Evolutionary conservation across 192 early-diverging fungal species (phyloP).

Genomic region (Backusella macrospora): DNA sequence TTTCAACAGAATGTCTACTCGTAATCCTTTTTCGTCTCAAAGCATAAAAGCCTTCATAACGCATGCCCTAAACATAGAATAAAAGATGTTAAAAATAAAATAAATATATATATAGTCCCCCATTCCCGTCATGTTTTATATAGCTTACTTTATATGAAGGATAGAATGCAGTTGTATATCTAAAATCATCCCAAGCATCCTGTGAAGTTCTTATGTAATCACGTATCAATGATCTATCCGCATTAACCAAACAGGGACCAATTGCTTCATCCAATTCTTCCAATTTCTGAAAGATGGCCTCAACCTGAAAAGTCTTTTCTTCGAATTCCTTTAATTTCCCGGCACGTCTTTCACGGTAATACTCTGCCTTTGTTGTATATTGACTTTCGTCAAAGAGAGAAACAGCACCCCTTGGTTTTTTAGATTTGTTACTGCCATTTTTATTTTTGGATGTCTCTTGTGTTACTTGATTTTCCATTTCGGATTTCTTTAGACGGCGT

Average conservation of each 20-base stretch:
- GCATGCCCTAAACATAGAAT: not conserved
- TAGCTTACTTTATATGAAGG: conserved; percentile 26
- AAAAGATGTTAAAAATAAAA: not conserved
- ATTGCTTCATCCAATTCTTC: conserved; percentile 3
- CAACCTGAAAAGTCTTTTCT: not conserved
- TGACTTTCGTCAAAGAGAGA: conserved; percentile 35
- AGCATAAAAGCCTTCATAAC: conserved; percentile 28
- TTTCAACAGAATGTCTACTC: not conserved
- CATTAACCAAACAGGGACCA: not conserved
- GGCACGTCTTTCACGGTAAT: not conserved
- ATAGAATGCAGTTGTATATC: conserved; percentile 28
- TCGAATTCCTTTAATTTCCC: conserved; percentile 15
- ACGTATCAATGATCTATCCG: conserved; percentile 21
- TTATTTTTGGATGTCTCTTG: not conserved
- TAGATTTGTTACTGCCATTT: conserved; percentile 8
- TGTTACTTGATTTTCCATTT: not conserved
- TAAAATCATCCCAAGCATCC: conserved; percentile 39
- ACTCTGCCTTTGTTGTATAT: not conserved
- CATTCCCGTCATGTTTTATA: not conserved
- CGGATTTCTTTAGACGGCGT: conserved; percentile 9
- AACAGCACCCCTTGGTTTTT: not conserved
- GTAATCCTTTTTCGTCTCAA: not conserved
- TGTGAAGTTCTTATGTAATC: conserved; percentile 31
- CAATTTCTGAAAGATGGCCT: not conserved
- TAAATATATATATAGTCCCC: not conserved